Base-by-base conservation (phyloP, 2,329 filamentous ascomycete genomes). In the Emydomyces testavorans region DNA sequence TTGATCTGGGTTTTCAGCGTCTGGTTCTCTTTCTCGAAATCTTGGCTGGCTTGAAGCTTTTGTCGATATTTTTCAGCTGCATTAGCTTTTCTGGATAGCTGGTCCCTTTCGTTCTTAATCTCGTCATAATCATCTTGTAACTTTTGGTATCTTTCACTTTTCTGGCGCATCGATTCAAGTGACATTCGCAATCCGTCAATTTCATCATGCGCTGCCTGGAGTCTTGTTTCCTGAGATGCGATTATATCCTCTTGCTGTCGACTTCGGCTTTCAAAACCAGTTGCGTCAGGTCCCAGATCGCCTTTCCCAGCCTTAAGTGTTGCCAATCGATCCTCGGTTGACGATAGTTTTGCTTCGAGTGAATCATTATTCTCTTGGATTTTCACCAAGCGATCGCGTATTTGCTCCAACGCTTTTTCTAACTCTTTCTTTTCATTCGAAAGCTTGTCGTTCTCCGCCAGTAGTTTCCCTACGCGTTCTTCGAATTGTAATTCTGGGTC, bases 221-320 rank as follows among this genome's bases (percentile, higher is more conserved):
- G 65, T 55, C 84, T 76, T 16, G 75, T 73, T 61, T 89, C 84
- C 55, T 86, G 77, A 20, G 72, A 75, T 32, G 79, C 78, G 58
- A 89, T 88, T 42, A 86, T 70, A 50, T 82, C 74, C n/a, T 38
- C 44, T 24, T 47, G 45, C 61, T 85, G 80, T 71, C 55, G 83
- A 66, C 51, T 50, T 7, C 45, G 45, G 31, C 42, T 72, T 64
- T 64, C 65, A 29, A 68, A 50, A 1, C 63, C 63, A 54, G 64
- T 68, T 44, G 60, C 62, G 52, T 64, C 66, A 67, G 73, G 60
- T 67, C 76, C 62, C 68, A 63, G 50, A 37, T 69, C 67, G 7
- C 65, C 67, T 46, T 70, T 67, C 13, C 68, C 68, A n/a, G 68
- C 69, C 48, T 68, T 66, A 70, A 62, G 70, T 65, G 60, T 77